phyloP scores from a whole-genome alignment of 2,329 filamentous ascomycete genomes.

The Trichoderma sp. region DNA sequence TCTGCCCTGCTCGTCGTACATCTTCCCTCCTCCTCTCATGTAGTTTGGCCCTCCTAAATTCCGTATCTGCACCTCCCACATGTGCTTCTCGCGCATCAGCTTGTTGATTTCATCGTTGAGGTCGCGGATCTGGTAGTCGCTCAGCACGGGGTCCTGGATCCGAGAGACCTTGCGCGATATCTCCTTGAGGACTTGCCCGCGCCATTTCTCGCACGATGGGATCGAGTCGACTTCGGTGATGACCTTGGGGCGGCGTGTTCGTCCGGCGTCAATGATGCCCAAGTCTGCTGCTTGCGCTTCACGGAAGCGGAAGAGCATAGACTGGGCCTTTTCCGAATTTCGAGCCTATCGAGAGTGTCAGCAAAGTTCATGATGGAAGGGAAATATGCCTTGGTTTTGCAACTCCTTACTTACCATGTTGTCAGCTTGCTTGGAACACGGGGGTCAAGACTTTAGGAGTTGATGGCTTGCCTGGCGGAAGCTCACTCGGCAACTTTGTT shows the following conservation, averaged over 20 bases:
- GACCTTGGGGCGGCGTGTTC: constrained; percentile 83
- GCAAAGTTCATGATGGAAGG: constrained; percentile 15
- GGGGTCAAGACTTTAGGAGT: neutral
- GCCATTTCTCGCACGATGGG: constrained; percentile 93
- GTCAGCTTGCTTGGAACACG: neutral
- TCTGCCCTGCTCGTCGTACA: constrained; percentile 72
- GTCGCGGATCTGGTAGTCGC: constrained; percentile 95
- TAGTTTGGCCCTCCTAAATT: constrained; percentile 98
- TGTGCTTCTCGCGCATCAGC: constrained; percentile 97
- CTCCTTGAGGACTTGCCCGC: constrained; percentile 94
- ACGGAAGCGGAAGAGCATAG: constrained; percentile 99
- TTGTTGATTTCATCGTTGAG: constrained; percentile 99
- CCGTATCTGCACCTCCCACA: constrained; percentile 97
- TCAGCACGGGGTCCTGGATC: constrained; percentile 89
- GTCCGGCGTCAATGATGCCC: constrained; percentile 91
- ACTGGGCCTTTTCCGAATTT: constrained; percentile 98
- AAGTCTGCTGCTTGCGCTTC: constrained; percentile 95
- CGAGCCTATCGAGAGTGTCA: constrained; percentile 65
- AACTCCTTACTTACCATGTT: constrained; percentile 35
- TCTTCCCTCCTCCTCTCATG: constrained; percentile 71
- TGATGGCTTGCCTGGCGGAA: neutral
- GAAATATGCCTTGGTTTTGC: neutral
- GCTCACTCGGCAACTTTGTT: constrained; percentile 9
- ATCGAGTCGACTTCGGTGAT: constrained; percentile 87
- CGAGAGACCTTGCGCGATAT: constrained; percentile 94